Conservation (phyloP, 441 rosid species). For the Gossypium lobatum region DNA sequence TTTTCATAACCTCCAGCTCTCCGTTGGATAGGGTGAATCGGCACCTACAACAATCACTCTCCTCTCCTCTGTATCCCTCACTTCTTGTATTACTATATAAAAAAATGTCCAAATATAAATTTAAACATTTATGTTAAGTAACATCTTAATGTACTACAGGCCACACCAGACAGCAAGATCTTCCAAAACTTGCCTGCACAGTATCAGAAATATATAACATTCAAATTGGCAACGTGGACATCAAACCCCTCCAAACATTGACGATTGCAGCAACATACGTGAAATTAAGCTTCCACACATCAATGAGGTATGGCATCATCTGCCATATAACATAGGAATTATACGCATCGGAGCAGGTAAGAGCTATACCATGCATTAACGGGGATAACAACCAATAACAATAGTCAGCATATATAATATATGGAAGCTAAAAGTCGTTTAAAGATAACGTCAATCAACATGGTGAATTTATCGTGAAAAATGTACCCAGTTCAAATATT, state of each 20-base stretch:
- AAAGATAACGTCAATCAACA: not conserved
- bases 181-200: conserved; percentile 27
- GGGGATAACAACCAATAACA: not conserved
- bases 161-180: conserved; percentile 18
- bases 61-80: no score
- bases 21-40: no score
- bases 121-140: not conserved
- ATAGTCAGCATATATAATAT: not conserved
- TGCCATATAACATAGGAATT: conserved; percentile 28
- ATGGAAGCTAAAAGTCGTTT: not conserved
- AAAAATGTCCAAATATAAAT: not conserved
- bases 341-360: conserved; percentile 10
- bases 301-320: conserved; percentile 31
- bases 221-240: conserved; percentile 21
- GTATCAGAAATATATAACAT: conserved; percentile 28
- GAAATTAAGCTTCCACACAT: conserved; percentile 27
- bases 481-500: not conserved
- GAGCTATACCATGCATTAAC: conserved; percentile 4
- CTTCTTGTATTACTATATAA: no score
- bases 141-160: conserved; percentile 23
- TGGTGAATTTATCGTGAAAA: not conserved
- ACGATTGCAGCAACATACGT: conserved; percentile 27
- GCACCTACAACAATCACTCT: no score
- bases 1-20: no score
- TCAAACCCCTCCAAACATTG: conserved; percentile 29